These are phyloP conservation scores for Claviceps maximensis DNA, from an alignment of 2,329 filamentous ascomycete genomes.

Conservation along the genomic window DNA sequence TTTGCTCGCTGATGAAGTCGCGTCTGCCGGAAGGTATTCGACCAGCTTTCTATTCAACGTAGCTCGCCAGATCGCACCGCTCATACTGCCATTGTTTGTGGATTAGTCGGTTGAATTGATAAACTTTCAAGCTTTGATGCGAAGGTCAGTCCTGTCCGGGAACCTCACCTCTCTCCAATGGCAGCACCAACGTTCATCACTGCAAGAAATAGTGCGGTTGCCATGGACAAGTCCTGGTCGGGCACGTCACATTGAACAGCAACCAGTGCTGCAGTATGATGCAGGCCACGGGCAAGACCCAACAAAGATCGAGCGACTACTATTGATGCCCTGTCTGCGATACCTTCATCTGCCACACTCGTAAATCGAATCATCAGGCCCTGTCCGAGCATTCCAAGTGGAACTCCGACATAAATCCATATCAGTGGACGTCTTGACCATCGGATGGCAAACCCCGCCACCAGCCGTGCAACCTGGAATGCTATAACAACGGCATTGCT, in stretches of 20 bases:
- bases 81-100: constrained; percentile 12
- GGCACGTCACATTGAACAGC: constrained; percentile 18
- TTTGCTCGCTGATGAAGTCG: constrained; percentile 6
- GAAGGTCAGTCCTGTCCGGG: not conserved
- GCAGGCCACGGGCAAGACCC: constrained; percentile 18
- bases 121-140: not conserved
- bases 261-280: constrained; percentile 5
- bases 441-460: constrained; percentile 22
- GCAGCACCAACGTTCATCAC: constrained; percentile 16
- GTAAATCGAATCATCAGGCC: constrained; percentile 13
- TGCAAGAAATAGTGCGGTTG: constrained; percentile 20
- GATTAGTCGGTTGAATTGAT: not conserved
- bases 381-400: constrained; percentile 19
- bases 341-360: constrained; percentile 5
- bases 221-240: constrained; percentile 20
- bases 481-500: constrained; percentile 20
- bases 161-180: constrained; percentile 16
- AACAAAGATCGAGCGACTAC: constrained; percentile 14
- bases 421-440: constrained; percentile 19
- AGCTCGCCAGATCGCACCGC: constrained; percentile 21
- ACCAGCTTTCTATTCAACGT: constrained; percentile 11
- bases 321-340: constrained; percentile 16
- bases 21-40: constrained; percentile 9
- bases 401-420: constrained; percentile 11
- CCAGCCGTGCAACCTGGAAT: constrained; percentile 23